These are phyloP conservation scores for Ascomycota sp. DNA, from an alignment of 2,329 filamentous ascomycete species.

Conservation along the genomic window DNA sequence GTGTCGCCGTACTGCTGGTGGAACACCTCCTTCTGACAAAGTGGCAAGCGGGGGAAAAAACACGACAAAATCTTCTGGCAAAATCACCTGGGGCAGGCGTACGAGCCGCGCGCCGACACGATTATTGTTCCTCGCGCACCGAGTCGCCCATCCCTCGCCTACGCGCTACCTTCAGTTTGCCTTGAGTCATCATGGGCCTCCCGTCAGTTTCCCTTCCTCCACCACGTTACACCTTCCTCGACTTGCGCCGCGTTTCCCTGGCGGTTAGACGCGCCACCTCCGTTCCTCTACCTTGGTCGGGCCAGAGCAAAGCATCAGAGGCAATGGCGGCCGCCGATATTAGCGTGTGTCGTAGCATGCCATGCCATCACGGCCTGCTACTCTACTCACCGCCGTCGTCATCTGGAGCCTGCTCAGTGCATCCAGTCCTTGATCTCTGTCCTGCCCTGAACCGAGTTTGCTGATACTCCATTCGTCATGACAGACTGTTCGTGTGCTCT, in stretches of 20 bases:
- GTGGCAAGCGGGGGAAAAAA: no score
- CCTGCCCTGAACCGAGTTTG: neutral
- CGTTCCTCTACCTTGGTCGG: neutral
- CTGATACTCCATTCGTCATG: slow-evolving; percentile 4
- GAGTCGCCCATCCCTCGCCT: neutral
- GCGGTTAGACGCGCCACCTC: neutral
- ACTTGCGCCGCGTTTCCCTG: no score
- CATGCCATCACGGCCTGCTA: neutral
- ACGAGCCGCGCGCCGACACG: no score
- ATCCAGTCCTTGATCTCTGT: neutral
- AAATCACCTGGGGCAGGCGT: no score
- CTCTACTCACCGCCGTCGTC: neutral
- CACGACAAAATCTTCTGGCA: no score
- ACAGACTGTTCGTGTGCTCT: slow-evolving; percentile 24
- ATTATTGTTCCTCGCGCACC: neutral
- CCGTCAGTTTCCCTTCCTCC: slow-evolving; percentile 19
- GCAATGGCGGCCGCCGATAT: no score
- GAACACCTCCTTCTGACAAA: no score
- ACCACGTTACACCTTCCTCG: neutral
- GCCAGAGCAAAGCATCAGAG: no score
- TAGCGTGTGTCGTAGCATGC: no score
- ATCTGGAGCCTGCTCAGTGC: neutral
- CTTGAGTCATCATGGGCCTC: slow-evolving; percentile 19
- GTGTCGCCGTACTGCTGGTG: no score
- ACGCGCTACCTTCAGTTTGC: neutral